A percentile compares a stretch with the other conserved stretches of the same genome.
Conservation (phyloP, 108 stramenopile genomes). For the Nitzschia palea region DNA sequence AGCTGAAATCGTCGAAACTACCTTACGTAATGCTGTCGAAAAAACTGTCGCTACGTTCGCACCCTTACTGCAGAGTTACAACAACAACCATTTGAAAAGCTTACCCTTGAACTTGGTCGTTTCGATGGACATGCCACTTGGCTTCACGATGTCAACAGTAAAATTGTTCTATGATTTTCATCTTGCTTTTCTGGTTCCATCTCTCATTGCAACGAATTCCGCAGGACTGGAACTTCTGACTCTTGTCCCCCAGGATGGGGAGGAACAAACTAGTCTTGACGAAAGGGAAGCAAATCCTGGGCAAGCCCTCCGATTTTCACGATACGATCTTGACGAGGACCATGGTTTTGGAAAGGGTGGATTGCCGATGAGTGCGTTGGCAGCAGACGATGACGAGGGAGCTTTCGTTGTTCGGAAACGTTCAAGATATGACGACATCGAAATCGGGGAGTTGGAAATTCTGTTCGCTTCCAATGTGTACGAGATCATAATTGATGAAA, state of each 20-base stretch:
- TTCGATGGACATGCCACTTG: constrained; percentile 32
- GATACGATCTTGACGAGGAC: constrained; percentile 37
- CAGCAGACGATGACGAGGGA: constrained; percentile 19
- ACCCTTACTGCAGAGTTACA: constrained; percentile 17
- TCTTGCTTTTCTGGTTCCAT: constrained; percentile 14
- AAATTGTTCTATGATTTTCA: constrained; percentile 47
- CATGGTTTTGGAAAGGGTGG: constrained; percentile 45
- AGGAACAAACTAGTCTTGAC: constrained; percentile 9
- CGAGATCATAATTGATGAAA: constrained; percentile 35
- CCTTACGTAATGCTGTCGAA: constrained; percentile 44
- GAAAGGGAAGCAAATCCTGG: background rate
- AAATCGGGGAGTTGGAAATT: constrained; percentile 40
- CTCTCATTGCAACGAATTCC: constrained; percentile 33
- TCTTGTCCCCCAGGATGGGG: constrained; percentile 13
- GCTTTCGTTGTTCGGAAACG: constrained; percentile 12
- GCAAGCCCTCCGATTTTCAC: constrained; percentile 14
- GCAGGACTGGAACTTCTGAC: constrained; percentile 43
- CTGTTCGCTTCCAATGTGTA: constrained; percentile 38
- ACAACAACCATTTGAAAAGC: constrained; percentile 5
- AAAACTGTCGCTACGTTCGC: constrained; percentile 33
- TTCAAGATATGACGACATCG: constrained; percentile 30
- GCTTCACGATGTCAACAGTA: constrained; percentile 28
- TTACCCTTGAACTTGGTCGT: constrained; percentile 9
- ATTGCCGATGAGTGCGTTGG: constrained; percentile 34
- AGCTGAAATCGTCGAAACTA: constrained; percentile 36